Evolutionary conservation across 176 grass and related monocot species (phyloP).

Genomic region (Raddia distichophylla): DNA sequence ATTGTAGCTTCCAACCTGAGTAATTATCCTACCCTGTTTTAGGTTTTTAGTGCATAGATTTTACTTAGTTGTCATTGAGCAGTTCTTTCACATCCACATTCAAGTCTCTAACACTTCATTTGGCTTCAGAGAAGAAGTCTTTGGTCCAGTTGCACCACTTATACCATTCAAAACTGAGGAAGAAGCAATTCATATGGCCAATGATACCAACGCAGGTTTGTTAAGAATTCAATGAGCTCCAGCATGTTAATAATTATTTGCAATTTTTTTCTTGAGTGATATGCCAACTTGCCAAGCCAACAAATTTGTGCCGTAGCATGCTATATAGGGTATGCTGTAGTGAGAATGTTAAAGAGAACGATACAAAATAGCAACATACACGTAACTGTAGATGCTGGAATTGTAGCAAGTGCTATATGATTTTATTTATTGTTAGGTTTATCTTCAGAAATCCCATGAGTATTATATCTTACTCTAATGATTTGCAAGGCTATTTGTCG

Average conservation of each 20-base stretch:
- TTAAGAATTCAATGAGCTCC: neutral
- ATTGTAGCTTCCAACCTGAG: neutral
- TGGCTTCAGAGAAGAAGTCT: slow-evolving; percentile 86
- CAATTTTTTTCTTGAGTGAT: neutral
- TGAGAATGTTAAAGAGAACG: neutral
- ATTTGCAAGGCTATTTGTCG: neutral
- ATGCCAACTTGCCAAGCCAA: neutral
- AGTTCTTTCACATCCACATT: slow-evolving; percentile 19
- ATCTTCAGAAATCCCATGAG: neutral
- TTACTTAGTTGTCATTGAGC: slow-evolving; percentile 34
- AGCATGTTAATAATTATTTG: neutral
- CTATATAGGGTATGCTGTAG: neutral
- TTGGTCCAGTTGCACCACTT: slow-evolving; percentile 97
- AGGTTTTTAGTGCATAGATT: slow-evolving; percentile 32
- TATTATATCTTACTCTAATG: neutral
- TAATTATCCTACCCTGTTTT: slow-evolving; percentile 25
- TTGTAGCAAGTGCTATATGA: neutral
- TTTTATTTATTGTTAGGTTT: neutral
- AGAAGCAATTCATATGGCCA: slow-evolving; percentile 84
- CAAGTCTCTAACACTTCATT: slow-evolving; percentile 27
- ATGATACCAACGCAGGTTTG: slow-evolving; percentile 88
- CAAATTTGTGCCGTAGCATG: slow-evolving; percentile 1
- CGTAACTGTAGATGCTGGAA: slow-evolving; percentile 15
- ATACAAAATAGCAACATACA: neutral
- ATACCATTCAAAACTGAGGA: slow-evolving; percentile 97